These are phyloP conservation scores for Citrus trifoliata DNA, from an alignment of 345 rosid species.

Conservation along the genomic window DNA sequence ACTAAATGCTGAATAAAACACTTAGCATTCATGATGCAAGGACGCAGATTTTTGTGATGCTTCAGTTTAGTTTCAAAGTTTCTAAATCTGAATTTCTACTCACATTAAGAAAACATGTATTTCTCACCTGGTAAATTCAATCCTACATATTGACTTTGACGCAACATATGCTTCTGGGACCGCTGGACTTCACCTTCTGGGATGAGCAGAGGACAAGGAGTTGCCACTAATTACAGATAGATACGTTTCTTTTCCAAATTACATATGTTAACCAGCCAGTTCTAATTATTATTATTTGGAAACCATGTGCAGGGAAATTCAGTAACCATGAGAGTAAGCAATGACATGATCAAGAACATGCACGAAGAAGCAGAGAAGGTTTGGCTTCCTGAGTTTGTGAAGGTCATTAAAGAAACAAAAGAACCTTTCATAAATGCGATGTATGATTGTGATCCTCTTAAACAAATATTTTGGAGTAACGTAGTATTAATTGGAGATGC, in stretches of 20 bases:
- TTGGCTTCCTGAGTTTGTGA: constrained; percentile 66
- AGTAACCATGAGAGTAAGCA: constrained; percentile 57
- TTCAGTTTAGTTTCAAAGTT: not conserved
- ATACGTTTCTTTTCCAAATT: not conserved
- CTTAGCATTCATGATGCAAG: not conserved
- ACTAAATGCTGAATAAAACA: not conserved
- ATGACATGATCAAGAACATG: constrained; percentile 56
- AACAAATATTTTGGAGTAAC: constrained; percentile 47
- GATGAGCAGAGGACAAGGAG: not conserved
- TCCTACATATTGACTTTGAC: not conserved
- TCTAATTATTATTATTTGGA: not conserved
- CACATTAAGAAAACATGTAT: not conserved
- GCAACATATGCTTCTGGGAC: not conserved
- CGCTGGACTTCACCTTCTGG: not conserved
- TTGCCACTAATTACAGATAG: not conserved
- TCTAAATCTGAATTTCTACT: not conserved
- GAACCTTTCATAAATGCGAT: constrained; percentile 81
- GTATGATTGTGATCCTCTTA: constrained; percentile 68
- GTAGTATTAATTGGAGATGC: constrained; percentile 73
- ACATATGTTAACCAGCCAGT: not conserved
- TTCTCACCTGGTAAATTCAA: not conserved
- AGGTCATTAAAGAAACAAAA: constrained; percentile 55
- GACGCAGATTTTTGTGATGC: not conserved
- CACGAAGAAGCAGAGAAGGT: constrained; percentile 55
- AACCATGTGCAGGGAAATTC: constrained; percentile 49